Evolutionary conservation across 768 basidiomycete species (phyloP), one percentile per base, ranked within the genome.

Genomic region (Sarcodon aspratus): DNA sequence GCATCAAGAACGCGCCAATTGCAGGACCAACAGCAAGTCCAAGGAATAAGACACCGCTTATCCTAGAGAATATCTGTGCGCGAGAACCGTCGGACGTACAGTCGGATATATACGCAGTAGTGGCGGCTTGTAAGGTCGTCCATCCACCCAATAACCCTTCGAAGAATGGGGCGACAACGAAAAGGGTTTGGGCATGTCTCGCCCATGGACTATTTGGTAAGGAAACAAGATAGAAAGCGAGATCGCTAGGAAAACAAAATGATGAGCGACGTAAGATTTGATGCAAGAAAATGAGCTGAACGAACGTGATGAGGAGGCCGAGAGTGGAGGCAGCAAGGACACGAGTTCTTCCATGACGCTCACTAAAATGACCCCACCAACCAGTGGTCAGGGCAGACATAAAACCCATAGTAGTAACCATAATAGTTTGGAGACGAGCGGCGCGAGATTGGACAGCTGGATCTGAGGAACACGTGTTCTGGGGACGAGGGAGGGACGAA

Each of bases 31-130:
- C 56, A 0, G 91, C 79, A 48, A 93, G 71, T 5, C 91, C 92
- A 34, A 82, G 62, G 66, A 80, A 89, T 44, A 83, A 72, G 48
- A 88, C 78, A 3, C 91, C 92, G 49, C 79, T 75, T 45, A 91
- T 74, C 4, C 82, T 80, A 46, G 56, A 62, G 51, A 63, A 68
- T 35, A 68, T 78, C 36, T 78, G 72, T 1, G 88, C 76, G 37
- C 87, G 78, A 8, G 88, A 89, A 38, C 87, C 88, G 40, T 78
- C 71, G n/a, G 84, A 84, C 2, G 89, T 91, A 59, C 86, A 89
- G 68, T 78, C 72, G 63, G 85, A 83, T 65, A 74, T 79, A 71
- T 67, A 86, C 55, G 68, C 87, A 60, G 67, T 80, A 65, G 71
- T 82, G 57, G 76, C 85, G 63, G 65, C 80, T 59, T 60, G 76